phyloP scores from a whole-genome alignment of 805 yeast species.

The Starmerella roubikii region DNA sequence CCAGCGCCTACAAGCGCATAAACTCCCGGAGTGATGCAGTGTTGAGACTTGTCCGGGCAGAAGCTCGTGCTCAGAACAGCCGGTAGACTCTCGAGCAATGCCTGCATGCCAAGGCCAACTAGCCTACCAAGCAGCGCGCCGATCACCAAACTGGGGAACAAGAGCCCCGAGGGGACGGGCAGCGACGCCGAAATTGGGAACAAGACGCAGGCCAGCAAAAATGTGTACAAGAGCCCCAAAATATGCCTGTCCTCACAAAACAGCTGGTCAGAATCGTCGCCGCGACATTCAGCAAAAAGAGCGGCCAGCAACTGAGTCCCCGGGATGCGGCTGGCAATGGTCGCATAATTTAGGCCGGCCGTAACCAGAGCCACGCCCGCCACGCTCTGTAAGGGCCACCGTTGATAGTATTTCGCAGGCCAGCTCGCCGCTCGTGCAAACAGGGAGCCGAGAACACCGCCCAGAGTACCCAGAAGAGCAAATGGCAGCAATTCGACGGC shows the following conservation, averaged over 20 bases:
- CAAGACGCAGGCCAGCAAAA: conserved; percentile 42
- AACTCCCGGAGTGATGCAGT: conserved; percentile 70
- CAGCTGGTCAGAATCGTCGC: conserved; percentile 1
- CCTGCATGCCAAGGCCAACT: conserved; percentile 59
- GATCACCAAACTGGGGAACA: conserved; percentile 93
- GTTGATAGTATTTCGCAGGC: conserved; percentile 6
- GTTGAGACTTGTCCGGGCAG: conserved; percentile 31
- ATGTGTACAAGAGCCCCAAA: conserved; percentile 28
- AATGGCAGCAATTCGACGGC: conserved; percentile 60
- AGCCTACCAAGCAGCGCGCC: conserved; percentile 93
- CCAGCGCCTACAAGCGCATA: conserved; percentile 86
- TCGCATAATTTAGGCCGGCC: conserved; percentile 38
- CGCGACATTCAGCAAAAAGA: conserved; percentile 54
- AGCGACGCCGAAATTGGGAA: conserved; percentile 59
- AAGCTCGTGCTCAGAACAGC: conserved; percentile 17
- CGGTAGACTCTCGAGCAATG: conserved; percentile 40
- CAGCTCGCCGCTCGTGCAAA: conserved; percentile 21
- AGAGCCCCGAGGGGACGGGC: conserved; percentile 83
- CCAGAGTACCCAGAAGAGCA: conserved; percentile 50
- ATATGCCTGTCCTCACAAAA: conserved; percentile 15
- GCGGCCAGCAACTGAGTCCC: conserved; percentile 36
- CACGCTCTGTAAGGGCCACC: conserved; percentile 31
- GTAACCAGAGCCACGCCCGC: conserved; percentile 37
- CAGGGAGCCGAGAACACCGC: conserved; percentile 52
- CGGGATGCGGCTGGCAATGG: conserved; percentile 22